Percentiles rank a stretch among this genome's conserved stretches.
These are phyloP conservation scores for Corylus heterophylla DNA, from an alignment of 306 rosid genomes.

Conservation along the genomic window DNA sequence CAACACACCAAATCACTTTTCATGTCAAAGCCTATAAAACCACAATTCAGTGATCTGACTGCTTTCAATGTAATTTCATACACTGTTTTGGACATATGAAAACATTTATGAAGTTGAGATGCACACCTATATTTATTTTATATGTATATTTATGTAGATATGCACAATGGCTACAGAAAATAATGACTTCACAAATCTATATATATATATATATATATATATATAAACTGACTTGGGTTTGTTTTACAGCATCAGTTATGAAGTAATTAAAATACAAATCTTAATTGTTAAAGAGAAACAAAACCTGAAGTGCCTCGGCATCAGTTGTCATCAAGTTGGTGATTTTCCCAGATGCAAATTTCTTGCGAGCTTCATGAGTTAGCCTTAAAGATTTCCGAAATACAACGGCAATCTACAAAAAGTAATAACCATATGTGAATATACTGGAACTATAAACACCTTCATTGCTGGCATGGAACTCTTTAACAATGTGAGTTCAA, in stretches of 20 bases:
- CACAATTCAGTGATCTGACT: neutral
- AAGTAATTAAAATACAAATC: neutral
- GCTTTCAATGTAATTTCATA: neutral
- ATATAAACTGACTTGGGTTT: neutral
- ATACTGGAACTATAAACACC: slow-evolving; percentile 21
- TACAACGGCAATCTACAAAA: slow-evolving; percentile 82
- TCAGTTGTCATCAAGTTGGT: slow-evolving; percentile 98
- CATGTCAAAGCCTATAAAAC: neutral
- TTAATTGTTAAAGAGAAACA: slow-evolving; percentile 18
- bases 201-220: neutral
- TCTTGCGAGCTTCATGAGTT: slow-evolving; percentile 95
- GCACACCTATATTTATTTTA: neutral
- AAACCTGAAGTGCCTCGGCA: slow-evolving; percentile 89
- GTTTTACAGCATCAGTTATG: neutral
- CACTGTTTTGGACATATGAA: neutral
- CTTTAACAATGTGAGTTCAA: slow-evolving; percentile 10
- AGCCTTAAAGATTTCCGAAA: slow-evolving; percentile 94
- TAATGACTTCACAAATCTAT: neutral
- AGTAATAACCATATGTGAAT: slow-evolving; percentile 6
- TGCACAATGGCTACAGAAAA: neutral
- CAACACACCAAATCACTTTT: no score
- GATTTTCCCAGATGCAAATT: slow-evolving; percentile 89
- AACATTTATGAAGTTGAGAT: neutral
- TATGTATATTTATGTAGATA: neutral
- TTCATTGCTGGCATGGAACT: slow-evolving; percentile 21